Conservation (phyloP, 1,284 basidiomycete genomes). For the Papiliotrema flavescens region DNA sequence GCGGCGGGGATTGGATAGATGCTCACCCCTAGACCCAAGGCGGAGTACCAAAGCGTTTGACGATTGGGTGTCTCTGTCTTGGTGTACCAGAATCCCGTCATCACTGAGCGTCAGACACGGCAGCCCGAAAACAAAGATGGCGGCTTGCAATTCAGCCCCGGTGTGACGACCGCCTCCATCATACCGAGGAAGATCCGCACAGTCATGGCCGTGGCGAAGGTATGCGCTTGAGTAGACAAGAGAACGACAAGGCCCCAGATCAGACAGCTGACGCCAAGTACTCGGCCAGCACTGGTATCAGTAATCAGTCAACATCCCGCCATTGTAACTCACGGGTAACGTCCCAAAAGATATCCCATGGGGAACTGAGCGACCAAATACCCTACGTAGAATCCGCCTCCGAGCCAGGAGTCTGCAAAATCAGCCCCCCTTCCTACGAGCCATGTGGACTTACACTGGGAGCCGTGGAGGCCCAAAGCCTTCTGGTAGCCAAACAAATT, state of each 20-base stretch:
- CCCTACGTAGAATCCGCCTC: slow-evolving; percentile 24
- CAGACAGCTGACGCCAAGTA: slow-evolving; percentile 18
- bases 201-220: slow-evolving; percentile 18
- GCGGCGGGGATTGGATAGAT: neutral
- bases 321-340: slow-evolving; percentile 6
- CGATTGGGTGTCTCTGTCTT: slow-evolving; percentile 26
- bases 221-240: slow-evolving; percentile 16
- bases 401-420: slow-evolving; percentile 13
- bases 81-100: slow-evolving; percentile 29
- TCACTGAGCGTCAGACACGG: slow-evolving; percentile 8
- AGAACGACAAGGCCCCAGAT: slow-evolving; percentile 20
- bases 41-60: slow-evolving; percentile 21
- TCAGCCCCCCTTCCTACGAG: neutral
- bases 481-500: slow-evolving; percentile 25
- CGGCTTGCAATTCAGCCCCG: slow-evolving; percentile 18
- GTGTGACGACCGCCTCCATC: slow-evolving; percentile 23
- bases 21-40: neutral
- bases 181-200: slow-evolving; percentile 28
- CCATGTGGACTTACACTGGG: slow-evolving; percentile 1
- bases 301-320: slow-evolving; percentile 5
- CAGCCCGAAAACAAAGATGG: slow-evolving; percentile 1
- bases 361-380: slow-evolving; percentile 24
- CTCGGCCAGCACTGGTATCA: slow-evolving; percentile 5
- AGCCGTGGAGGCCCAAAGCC: slow-evolving; percentile 14
- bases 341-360: slow-evolving; percentile 11